Percentiles rank a stretch among this genome's conserved stretches.
phyloP scores from a whole-genome alignment of 78 protist species.

The Chrysochromulina tobinii region DNA sequence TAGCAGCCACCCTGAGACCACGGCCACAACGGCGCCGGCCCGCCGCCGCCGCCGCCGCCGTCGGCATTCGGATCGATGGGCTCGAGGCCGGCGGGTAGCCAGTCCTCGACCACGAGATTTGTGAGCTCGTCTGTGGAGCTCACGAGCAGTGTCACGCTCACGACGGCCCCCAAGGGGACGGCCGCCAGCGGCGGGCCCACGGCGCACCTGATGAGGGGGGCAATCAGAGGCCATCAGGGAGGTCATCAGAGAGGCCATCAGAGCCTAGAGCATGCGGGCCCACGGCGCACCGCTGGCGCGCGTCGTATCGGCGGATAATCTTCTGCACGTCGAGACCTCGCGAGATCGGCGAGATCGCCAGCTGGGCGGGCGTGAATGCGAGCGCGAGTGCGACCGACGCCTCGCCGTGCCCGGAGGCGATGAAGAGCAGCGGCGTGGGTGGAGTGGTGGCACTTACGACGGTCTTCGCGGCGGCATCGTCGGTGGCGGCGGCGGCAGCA shows the following conservation, averaged over 20 bases:
- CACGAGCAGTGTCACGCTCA: not conserved
- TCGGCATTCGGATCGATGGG: conserved; percentile 6
- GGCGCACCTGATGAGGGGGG: not conserved
- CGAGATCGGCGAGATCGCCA: not conserved
- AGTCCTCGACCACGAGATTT: not conserved
- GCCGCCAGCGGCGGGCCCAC: not conserved
- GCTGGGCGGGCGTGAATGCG: not conserved
- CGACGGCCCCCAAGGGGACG: not conserved
- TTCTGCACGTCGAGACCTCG: not conserved
- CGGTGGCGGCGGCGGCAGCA: not conserved
- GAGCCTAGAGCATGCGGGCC: not conserved
- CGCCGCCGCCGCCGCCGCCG: not conserved
- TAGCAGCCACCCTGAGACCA: not conserved
- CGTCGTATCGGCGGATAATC: not conserved
- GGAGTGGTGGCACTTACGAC: not conserved
- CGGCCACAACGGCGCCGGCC: not conserved
- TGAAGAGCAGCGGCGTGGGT: not conserved
- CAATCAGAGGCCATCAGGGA: not conserved
- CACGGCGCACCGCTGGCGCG: not conserved
- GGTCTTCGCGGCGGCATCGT: not conserved
- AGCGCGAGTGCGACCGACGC: not conserved
- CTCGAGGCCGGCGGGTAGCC: conserved; percentile 28
- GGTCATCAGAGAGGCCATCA: not conserved
- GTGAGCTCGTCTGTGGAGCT: not conserved
- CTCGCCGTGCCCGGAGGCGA: not conserved